These are phyloP conservation scores for Xerocomellus amylosporus DNA, from an alignment of 768 basidiomycete genomes.

Conservation along the genomic window DNA sequence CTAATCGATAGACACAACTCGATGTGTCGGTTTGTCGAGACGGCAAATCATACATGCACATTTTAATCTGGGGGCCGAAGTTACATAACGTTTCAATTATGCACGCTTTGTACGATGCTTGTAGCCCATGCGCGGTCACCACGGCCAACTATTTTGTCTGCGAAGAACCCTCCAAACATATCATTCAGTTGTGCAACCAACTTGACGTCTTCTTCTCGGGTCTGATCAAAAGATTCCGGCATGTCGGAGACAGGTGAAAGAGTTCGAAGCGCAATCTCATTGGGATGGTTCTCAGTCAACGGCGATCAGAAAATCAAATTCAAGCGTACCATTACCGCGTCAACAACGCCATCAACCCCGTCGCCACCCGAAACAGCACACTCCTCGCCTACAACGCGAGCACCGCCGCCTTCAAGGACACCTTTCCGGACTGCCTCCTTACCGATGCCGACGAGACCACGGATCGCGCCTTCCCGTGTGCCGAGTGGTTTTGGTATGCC, in stretches of 20 bases:
- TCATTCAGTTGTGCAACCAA: slow-evolving; percentile 48
- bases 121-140: slow-evolving; percentile 65
- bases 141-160: slow-evolving; percentile 42
- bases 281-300: background rate
- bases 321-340: slow-evolving; percentile 58
- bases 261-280: slow-evolving; percentile 59
- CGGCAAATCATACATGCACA: background rate
- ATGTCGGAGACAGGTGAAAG: slow-evolving; percentile 57
- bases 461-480: slow-evolving; percentile 85
- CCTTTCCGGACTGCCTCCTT: slow-evolving; percentile 84
- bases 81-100: slow-evolving; percentile 8
- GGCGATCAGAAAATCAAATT: background rate
- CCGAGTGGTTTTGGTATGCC: slow-evolving; percentile 62
- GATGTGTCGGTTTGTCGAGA: too few species aligned
- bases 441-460: slow-evolving; percentile 81
- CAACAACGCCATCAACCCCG: slow-evolving; percentile 47
- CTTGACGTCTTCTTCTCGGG: slow-evolving; percentile 46
- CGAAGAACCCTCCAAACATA: slow-evolving; percentile 61
- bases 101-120: slow-evolving; percentile 44
- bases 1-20: background rate
- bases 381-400: slow-evolving; percentile 69
- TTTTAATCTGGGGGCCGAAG: background rate
- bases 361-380: slow-evolving; percentile 34
- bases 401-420: slow-evolving; percentile 76
- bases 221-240: slow-evolving; percentile 53